Evolutionary conservation across 2,329 filamentous ascomycete genomes (phyloP).

Genomic region (Diplocarpon rosae): DNA sequence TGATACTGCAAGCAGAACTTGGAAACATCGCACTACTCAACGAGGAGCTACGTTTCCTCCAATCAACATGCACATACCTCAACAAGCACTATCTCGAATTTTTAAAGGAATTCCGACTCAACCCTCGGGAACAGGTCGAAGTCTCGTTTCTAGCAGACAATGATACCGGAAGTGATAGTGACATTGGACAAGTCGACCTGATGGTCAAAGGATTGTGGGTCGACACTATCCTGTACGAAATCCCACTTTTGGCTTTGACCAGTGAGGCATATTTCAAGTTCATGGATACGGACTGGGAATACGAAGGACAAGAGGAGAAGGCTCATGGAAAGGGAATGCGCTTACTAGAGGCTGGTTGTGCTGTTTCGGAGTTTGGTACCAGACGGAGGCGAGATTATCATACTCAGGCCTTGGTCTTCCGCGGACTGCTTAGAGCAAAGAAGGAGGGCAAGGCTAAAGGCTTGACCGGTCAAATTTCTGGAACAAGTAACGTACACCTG

Average conservation of each 20-base stretch:
- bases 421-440: slow-evolving; percentile 70
- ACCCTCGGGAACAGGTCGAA: slow-evolving; percentile 68
- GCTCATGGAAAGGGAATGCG: slow-evolving; percentile 71
- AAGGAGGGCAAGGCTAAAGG: slow-evolving; percentile 56
- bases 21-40: slow-evolving; percentile 67
- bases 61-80: slow-evolving; percentile 71
- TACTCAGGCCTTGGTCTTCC: slow-evolving; percentile 85
- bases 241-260: slow-evolving; percentile 80
- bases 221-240: slow-evolving; percentile 96
- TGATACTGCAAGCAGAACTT: slow-evolving; percentile 48
- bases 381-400: slow-evolving; percentile 84
- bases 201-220: slow-evolving; percentile 76
- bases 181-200: slow-evolving; percentile 66
- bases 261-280: slow-evolving; percentile 98
- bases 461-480: slow-evolving; percentile 62
- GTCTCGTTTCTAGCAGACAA: slow-evolving; percentile 41
- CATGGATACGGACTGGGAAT: slow-evolving; percentile 85
- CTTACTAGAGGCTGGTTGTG: slow-evolving; percentile 71
- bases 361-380: slow-evolving; percentile 90
- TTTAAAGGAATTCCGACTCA: slow-evolving; percentile 70
- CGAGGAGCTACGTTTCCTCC: slow-evolving; percentile 72
- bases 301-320: slow-evolving; percentile 75
- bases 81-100: slow-evolving; percentile 67
- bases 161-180: slow-evolving; percentile 51
- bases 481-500: slow-evolving; percentile 94